These are phyloP conservation scores for Verticillium klebahnii DNA, from an alignment of 2,329 filamentous ascomycete genomes.

Conservation along the genomic window DNA sequence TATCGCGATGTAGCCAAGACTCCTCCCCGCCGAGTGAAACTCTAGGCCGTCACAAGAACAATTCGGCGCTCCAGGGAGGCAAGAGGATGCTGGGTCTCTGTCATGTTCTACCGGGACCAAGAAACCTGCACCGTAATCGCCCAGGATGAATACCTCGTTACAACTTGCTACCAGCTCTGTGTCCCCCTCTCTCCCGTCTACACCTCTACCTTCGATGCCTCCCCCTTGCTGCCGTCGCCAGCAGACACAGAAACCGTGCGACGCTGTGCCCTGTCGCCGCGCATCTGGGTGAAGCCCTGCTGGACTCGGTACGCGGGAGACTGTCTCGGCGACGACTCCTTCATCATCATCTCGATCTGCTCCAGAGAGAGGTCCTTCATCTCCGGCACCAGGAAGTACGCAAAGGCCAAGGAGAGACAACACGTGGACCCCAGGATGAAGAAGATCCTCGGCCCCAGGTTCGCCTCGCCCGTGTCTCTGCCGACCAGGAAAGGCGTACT, in stretches of 20 bases:
- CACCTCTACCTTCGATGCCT: background rate
- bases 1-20: too few species aligned
- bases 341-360: constrained; percentile 63
- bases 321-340: background rate
- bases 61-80: too few species aligned
- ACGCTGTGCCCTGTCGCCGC: background rate
- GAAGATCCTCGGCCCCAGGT: constrained; percentile 39
- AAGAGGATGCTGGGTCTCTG: too few species aligned
- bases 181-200: background rate
- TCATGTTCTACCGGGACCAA: too few species aligned
- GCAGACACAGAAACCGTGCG: background rate
- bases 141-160: too few species aligned
- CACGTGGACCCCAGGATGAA: constrained; percentile 62
- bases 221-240: background rate
- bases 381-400: constrained; percentile 61
- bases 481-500: constrained; percentile 70
- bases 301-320: background rate
- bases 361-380: constrained; percentile 71
- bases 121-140: too few species aligned
- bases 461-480: constrained; percentile 37
- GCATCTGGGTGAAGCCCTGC: background rate
- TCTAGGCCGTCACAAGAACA: too few species aligned
- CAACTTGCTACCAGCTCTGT: too few species aligned
- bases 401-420: constrained; percentile 48
- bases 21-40: too few species aligned